phyloP scores from a whole-genome alignment of 208 protist genomes.

The Acanthamoeba rhysodes region DNA sequence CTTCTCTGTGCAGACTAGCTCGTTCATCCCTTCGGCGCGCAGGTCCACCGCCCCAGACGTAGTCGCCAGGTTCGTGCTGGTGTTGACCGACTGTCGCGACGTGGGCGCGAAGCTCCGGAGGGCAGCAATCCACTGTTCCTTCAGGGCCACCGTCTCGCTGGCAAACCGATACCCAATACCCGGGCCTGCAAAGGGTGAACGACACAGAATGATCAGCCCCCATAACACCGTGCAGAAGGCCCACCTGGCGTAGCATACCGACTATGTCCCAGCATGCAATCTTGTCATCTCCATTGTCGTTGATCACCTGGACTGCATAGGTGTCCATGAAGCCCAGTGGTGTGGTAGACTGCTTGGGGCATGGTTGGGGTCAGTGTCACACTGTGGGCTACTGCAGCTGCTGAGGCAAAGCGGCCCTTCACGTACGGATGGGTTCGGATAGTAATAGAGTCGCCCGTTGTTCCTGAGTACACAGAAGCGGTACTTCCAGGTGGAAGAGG shows the following conservation, averaged over 20 bases:
- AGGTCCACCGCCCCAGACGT: background rate
- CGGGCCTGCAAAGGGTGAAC: background rate
- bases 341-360: background rate
- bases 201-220: background rate
- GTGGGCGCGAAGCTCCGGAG: background rate
- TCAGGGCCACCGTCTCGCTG: background rate
- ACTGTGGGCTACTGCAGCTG: too few species aligned
- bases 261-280: background rate
- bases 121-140: background rate
- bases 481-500: background rate
- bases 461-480: conserved; percentile 11
- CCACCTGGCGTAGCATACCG: background rate
- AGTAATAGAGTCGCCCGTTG: background rate
- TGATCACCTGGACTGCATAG: background rate
- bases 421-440: background rate
- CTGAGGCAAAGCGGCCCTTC: background rate
- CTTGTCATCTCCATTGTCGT: background rate
- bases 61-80: background rate
- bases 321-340: background rate
- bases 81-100: background rate
- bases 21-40: background rate
- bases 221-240: too few species aligned
- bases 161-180: background rate
- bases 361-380: background rate
- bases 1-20: background rate